phyloP scores from a whole-genome alignment of 2,329 filamentous ascomycete species.

The Exophiala lecanii-corni region DNA sequence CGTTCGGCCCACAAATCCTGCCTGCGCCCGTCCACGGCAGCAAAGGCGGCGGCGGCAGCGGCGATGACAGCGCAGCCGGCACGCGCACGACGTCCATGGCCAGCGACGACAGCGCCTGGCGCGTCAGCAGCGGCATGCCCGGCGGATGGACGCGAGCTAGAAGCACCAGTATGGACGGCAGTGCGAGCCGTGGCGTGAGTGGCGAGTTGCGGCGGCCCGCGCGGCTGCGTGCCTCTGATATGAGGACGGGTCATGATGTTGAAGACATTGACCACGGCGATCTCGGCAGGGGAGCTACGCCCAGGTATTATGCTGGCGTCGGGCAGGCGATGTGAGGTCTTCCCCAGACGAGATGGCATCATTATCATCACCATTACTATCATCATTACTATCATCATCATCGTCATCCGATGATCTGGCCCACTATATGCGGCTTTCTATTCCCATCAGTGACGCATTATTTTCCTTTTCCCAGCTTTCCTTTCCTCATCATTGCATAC shows the following conservation, averaged over 20 bases:
- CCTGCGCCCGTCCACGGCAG: background rate
- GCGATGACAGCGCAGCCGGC: too few species aligned
- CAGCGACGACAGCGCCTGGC: constrained; percentile 15
- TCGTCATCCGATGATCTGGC: too few species aligned
- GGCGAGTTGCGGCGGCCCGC: background rate
- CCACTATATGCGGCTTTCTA: too few species aligned
- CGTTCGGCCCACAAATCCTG: constrained; percentile 3
- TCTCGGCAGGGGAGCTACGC: background rate
- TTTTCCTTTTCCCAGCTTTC: too few species aligned
- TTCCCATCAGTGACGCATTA: too few species aligned
- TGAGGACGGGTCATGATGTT: background rate
- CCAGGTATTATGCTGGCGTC: background rate
- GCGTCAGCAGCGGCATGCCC: constrained; percentile 19
- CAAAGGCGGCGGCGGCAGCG: background rate
- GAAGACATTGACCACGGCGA: background rate
- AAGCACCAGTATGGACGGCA: background rate
- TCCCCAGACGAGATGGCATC: too few species aligned
- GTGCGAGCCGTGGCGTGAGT: background rate
- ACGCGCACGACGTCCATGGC: background rate
- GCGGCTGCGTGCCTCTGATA: background rate
- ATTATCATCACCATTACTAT: too few species aligned
- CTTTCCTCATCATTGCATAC: too few species aligned
- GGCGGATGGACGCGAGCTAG: constrained; percentile 11
- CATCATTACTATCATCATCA: too few species aligned
- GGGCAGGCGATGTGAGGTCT: constrained; percentile 2